Percentiles rank a stretch among this genome's conserved stretches.
phyloP scores from a whole-genome alignment of 148 eudicot species.

The Silene uniflora region DNA sequence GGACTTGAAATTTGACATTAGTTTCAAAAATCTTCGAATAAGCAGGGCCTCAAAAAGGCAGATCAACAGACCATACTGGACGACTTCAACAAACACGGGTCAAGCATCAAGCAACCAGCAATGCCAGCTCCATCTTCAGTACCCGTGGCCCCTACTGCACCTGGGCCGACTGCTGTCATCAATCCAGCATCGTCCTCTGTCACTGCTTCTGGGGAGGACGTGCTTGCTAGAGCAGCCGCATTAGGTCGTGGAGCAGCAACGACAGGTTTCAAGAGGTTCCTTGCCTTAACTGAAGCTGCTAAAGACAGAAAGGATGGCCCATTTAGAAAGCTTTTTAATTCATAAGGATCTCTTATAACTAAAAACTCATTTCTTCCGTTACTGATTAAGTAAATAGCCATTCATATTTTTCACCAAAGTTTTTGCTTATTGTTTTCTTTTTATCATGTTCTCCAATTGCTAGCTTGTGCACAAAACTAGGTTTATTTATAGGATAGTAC shows the following conservation, averaged over 20 bases:
- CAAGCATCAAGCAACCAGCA: slow-evolving; percentile 59
- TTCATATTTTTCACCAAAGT: neutral
- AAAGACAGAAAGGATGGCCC: slow-evolving; percentile 93
- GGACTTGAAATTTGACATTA: neutral
- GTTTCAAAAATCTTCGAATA: neutral
- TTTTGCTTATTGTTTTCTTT: neutral
- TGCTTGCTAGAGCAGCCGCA: slow-evolving; percentile 92
- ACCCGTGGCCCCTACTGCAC: slow-evolving; percentile 29
- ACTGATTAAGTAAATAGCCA: neutral
- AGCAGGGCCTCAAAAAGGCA: slow-evolving; percentile 82
- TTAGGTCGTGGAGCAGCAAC: slow-evolving; percentile 95
- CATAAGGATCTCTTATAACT: slow-evolving; percentile 31
- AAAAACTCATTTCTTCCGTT: no score
- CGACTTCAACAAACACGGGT: slow-evolving; percentile 86
- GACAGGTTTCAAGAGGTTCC: slow-evolving; percentile 86
- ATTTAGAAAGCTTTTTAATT: slow-evolving; percentile 79
- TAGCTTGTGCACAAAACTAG: neutral
- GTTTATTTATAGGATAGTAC: neutral
- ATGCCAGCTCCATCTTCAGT: slow-evolving; percentile 25
- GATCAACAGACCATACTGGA: slow-evolving; percentile 90
- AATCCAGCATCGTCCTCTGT: slow-evolving; percentile 36
- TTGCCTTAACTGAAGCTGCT: slow-evolving; percentile 90
- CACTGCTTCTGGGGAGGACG: slow-evolving; percentile 77
- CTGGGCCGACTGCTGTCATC: slow-evolving; percentile 30
- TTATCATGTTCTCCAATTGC: neutral